phyloP scores from a whole-genome alignment of 2,329 filamentous ascomycete species.

The Exophiala sideris region DNA sequence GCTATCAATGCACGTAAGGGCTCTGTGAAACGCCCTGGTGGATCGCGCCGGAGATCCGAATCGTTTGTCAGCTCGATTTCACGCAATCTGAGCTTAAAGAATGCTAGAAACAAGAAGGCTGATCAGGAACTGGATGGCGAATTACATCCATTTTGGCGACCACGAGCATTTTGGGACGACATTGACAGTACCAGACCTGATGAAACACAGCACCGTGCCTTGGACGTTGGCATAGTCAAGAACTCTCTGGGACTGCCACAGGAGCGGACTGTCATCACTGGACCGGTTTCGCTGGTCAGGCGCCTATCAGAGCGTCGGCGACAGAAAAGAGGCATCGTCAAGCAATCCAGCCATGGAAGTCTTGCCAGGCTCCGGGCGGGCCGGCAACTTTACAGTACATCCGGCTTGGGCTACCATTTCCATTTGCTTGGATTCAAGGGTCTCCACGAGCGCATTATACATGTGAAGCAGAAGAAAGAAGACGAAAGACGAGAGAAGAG shows the following conservation, averaged over 20 bases:
- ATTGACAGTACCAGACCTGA: slow-evolving; percentile 40
- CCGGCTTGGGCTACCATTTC: slow-evolving; percentile 46
- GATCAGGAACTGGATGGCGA: slow-evolving; percentile 46
- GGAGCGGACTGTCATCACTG: slow-evolving; percentile 43
- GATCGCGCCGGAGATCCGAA: slow-evolving; percentile 40
- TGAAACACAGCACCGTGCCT: slow-evolving; percentile 35
- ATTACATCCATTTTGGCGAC: slow-evolving; percentile 61
- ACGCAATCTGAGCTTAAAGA: slow-evolving; percentile 39
- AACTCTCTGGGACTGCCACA: slow-evolving; percentile 57
- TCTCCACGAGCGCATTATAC: slow-evolving; percentile 47
- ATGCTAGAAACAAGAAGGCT: slow-evolving; percentile 42
- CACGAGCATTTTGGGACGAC: slow-evolving; percentile 62
- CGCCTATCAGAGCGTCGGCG: slow-evolving; percentile 34
- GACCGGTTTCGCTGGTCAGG: slow-evolving; percentile 36
- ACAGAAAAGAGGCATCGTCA: slow-evolving; percentile 28
- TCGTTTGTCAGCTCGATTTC: slow-evolving; percentile 36
- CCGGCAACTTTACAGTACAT: slow-evolving; percentile 31
- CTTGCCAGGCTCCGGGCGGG: slow-evolving; percentile 31
- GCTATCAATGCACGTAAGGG: slow-evolving; percentile 26
- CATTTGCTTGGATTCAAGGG: slow-evolving; percentile 51
- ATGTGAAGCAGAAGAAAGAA: slow-evolving; percentile 41
- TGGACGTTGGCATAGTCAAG: slow-evolving; percentile 47
- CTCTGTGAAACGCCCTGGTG: slow-evolving; percentile 33
- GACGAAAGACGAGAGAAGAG: slow-evolving; percentile 50
- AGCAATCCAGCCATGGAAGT: slow-evolving; percentile 32